Percentiles rank a stretch among this genome's conserved stretches.
Conservation (phyloP, 1,139 yeast species). For the Magnusiomyces suaveolens region DNA sequence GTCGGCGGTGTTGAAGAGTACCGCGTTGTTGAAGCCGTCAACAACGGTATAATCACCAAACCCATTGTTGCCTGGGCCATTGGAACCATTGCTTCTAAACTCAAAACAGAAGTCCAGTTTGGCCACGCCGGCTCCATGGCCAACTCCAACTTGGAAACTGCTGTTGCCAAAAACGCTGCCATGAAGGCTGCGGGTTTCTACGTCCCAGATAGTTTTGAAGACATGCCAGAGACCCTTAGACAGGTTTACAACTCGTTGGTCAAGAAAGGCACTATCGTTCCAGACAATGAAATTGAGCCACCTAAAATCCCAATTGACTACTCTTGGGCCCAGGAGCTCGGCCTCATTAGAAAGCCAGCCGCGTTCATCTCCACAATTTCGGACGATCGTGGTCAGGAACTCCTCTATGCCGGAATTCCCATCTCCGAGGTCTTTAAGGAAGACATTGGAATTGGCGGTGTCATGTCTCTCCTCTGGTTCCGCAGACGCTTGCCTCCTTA, state of each 20-base stretch:
- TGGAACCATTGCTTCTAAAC: slow-evolving; percentile 42
- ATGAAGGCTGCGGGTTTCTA: slow-evolving; percentile 40
- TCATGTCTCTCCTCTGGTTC: slow-evolving; percentile 41
- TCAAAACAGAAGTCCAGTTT: slow-evolving; percentile 42
- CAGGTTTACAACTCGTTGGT: slow-evolving; percentile 34
- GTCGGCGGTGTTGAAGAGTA: slow-evolving; percentile 43
- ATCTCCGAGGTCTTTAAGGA: slow-evolving; percentile 41
- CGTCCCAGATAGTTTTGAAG: slow-evolving; percentile 41
- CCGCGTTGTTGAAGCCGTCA: slow-evolving; percentile 41
- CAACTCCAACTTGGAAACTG: slow-evolving; percentile 40
- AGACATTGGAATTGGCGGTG: slow-evolving; percentile 42
- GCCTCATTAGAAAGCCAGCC: slow-evolving; percentile 41
- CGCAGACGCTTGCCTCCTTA: slow-evolving; percentile 37
- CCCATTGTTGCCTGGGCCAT: slow-evolving; percentile 44
- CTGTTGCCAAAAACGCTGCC: slow-evolving; percentile 37
- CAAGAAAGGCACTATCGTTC: slow-evolving; percentile 33
- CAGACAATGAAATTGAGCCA: slow-evolving; percentile 37
- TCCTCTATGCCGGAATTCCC: slow-evolving; percentile 40
- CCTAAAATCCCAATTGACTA: slow-evolving; percentile 42
- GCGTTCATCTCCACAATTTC: slow-evolving; percentile 41
- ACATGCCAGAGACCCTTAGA: slow-evolving; percentile 35
- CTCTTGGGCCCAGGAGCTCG: slow-evolving; percentile 42
- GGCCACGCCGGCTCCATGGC: slow-evolving; percentile 44
- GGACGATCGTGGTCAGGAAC: slow-evolving; percentile 41
- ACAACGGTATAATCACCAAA: slow-evolving; percentile 37